Conservation (phyloP, 78 protist genomes). For the Guillardia theta region DNA sequence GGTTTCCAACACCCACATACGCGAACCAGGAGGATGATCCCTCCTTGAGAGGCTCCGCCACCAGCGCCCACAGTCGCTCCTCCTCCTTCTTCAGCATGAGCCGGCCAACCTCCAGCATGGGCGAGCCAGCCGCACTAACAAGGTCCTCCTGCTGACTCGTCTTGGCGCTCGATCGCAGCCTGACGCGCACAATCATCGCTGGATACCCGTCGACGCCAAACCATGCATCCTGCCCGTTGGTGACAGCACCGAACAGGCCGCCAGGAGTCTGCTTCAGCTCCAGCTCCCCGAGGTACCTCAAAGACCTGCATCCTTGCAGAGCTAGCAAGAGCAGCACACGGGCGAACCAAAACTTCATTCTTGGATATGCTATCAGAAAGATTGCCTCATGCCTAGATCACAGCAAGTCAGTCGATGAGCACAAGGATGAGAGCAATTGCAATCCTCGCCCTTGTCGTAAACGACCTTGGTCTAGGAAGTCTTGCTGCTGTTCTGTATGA, state of each 20-base stretch:
- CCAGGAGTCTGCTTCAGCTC: not conserved
- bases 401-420: no score
- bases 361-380: no score
- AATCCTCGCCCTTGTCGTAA: no score
- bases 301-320: no score
- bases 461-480: no score
- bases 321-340: no score
- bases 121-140: no score
- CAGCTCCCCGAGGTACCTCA: not conserved
- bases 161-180: not conserved
- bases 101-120: not conserved
- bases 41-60: not conserved
- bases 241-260: constrained; percentile 5
- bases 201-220: constrained; percentile 24
- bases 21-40: not conserved
- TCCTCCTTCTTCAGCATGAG: not conserved
- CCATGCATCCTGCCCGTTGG: not conserved
- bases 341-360: no score
- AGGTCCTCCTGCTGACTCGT: not conserved
- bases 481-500: no score
- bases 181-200: not conserved
- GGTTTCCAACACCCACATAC: not conserved
- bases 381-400: no score
- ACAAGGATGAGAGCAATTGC: no score
- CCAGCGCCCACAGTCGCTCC: not conserved